Conservation (phyloP, 768 basidiomycete genomes). For the Phanerodontia chrysosporium region DNA sequence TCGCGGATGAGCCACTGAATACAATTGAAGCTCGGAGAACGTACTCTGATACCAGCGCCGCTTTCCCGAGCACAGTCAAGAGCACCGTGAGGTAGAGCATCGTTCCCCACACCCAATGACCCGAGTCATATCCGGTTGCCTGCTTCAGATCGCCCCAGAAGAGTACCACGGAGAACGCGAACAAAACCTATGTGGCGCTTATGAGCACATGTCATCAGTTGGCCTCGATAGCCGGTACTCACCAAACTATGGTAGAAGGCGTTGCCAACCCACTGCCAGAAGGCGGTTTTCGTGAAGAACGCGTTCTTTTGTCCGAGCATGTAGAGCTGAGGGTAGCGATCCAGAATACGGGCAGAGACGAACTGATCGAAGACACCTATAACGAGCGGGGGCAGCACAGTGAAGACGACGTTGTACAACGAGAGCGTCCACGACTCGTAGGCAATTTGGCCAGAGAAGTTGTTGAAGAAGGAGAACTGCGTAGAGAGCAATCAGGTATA, state of each 20-base stretch:
- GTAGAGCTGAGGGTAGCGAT: constrained; percentile 96
- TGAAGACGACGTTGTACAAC: constrained; percentile 94
- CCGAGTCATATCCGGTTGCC: constrained; percentile 74
- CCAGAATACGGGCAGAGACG: constrained; percentile 92
- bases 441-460: constrained; percentile 97
- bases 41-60: constrained; percentile 95
- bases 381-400: constrained; percentile 91
- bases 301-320: constrained; percentile 90
- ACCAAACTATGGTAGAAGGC: constrained; percentile 89
- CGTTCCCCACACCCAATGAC: constrained; percentile 99
- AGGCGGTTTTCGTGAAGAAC: constrained; percentile 87
- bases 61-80: constrained; percentile 94
- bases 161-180: constrained; percentile 80
- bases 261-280: constrained; percentile 90
- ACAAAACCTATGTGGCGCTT: constrained; percentile 58
- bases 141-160: constrained; percentile 94
- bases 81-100: constrained; percentile 92
- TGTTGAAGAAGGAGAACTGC: constrained; percentile 98
- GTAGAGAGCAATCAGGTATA: constrained; percentile 1
- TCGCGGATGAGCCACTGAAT: constrained; percentile 1
- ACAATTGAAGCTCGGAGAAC: constrained; percentile 27
- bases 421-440: constrained; percentile 99
- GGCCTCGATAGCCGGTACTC: constrained; percentile 24
- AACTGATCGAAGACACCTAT: constrained; percentile 99
- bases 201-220: background rate